A percentile compares a stretch with the other conserved stretches of the same genome.
Evolutionary conservation across 2,329 filamentous ascomycete genomes (phyloP).

Genomic region (Trichoderma sp.): DNA sequence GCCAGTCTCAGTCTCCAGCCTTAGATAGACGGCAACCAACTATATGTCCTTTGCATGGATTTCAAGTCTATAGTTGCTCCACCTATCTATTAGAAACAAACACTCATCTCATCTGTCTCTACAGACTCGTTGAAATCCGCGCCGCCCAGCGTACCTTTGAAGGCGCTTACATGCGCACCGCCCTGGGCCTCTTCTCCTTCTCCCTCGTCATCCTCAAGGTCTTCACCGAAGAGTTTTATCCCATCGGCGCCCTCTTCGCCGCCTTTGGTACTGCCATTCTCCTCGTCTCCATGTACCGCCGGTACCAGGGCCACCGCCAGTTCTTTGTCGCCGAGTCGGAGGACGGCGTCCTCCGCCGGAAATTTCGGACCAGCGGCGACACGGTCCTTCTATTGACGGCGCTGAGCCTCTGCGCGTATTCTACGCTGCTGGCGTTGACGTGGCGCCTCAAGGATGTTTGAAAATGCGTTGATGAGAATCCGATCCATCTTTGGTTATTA

Average conservation of each 20-base stretch:
- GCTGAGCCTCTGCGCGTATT: constrained; percentile 60
- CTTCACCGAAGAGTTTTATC: constrained; percentile 95
- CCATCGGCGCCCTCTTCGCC: constrained; percentile 93
- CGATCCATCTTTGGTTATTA: not conserved
- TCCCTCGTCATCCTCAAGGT: constrained; percentile 88
- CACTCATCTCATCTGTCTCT: not conserved
- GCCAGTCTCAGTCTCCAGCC: not conserved
- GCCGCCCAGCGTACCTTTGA: constrained; percentile 96
- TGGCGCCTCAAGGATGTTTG: constrained; percentile 43
- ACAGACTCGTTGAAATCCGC: constrained; percentile 85
- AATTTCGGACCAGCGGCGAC: constrained; percentile 65
- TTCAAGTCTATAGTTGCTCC: not conserved
- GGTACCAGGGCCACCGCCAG: constrained; percentile 89
- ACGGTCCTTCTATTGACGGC: constrained; percentile 59
- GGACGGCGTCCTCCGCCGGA: constrained; percentile 44
- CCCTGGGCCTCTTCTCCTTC: constrained; percentile 93
- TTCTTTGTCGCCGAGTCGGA: constrained; percentile 66
- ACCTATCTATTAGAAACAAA: not conserved
- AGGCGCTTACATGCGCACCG: constrained; percentile 93
- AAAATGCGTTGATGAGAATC: not conserved
- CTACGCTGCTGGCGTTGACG: constrained; percentile 57
- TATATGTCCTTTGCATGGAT: not conserved
- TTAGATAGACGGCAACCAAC: not conserved
- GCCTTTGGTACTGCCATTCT: constrained; percentile 86
- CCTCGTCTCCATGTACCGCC: constrained; percentile 78